phyloP scores from a whole-genome alignment of 1,139 yeast genomes.

The Taphrina wiesneri region DNA sequence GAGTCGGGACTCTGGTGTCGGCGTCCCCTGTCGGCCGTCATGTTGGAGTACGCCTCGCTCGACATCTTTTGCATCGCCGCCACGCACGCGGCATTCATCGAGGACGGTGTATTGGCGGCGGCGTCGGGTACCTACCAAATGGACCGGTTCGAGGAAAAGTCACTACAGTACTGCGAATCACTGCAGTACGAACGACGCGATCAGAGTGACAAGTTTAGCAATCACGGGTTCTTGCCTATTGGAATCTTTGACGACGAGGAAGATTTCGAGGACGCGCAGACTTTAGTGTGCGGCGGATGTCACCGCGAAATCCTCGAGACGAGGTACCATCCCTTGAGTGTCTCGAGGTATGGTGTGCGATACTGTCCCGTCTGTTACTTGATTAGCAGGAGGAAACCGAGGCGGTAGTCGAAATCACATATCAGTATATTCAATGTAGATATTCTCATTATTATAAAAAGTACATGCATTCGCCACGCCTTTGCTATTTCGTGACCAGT shows the following conservation, averaged over 20 bases:
- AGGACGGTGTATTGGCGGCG: neutral
- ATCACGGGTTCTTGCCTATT: slow-evolving; percentile 4
- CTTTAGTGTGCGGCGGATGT: neutral
- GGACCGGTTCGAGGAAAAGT: neutral
- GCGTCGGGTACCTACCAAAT: neutral
- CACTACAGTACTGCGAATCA: neutral
- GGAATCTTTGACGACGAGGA: neutral
- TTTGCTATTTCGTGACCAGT: neutral
- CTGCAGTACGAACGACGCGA: neutral
- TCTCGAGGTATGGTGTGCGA: neutral
- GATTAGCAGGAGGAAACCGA: neutral
- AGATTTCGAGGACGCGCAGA: neutral
- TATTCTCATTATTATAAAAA: neutral
- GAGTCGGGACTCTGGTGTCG: neutral
- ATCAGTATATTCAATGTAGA: neutral
- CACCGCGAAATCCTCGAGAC: neutral
- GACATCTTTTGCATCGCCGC: slow-evolving; percentile 6
- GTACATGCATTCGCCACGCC: neutral
- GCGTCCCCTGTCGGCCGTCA: neutral
- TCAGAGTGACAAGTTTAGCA: neutral
- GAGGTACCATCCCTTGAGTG: neutral
- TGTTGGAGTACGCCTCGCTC: slow-evolving; percentile 2
- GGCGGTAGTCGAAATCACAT: neutral
- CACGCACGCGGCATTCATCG: neutral
- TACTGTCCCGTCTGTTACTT: slow-evolving; percentile 14